Evolutionary conservation across 176 grass and related monocot genomes (phyloP).

Genomic region (Hordeum marinum): DNA sequence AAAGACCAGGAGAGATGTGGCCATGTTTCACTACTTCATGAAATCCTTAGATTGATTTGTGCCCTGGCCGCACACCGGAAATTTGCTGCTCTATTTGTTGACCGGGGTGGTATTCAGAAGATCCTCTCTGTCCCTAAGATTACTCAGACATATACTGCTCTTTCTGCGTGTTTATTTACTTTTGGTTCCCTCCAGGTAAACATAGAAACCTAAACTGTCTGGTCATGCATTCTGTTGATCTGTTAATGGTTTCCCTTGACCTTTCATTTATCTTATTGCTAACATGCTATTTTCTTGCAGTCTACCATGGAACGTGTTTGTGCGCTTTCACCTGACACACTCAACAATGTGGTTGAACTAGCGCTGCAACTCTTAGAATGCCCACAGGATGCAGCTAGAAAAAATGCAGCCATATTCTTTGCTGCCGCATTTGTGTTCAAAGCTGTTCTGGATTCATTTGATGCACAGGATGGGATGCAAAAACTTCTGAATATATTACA

Average conservation of each 20-base stretch:
- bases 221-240: conserved; percentile 4
- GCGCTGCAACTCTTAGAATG: conserved; percentile 86
- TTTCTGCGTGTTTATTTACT: conserved; percentile 93
- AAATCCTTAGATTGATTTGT: conserved; percentile 84
- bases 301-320: conserved; percentile 95
- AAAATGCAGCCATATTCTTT: conserved; percentile 86
- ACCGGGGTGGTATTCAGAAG: conserved; percentile 94
- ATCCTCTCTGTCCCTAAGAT: conserved; percentile 74
- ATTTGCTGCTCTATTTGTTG: conserved; percentile 92
- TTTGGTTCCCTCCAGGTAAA: conserved; percentile 94
- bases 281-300: conserved; percentile 43
- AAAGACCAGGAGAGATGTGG: conserved; percentile 48
- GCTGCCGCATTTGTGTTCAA: conserved; percentile 96
- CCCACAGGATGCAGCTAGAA: conserved; percentile 80
- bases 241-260: background rate
- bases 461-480: conserved; percentile 75
- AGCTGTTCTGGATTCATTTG: conserved; percentile 91
- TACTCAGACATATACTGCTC: conserved; percentile 68
- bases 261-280: background rate
- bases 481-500: conserved; percentile 81
- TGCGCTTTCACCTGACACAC: conserved; percentile 60
- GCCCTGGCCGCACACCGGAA: conserved; percentile 87
- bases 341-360: conserved; percentile 82
- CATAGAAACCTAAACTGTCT: background rate
- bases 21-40: conserved; percentile 57